Conservation (phyloP, 345 rosid species). For the Melaleuca alternifolia region DNA sequence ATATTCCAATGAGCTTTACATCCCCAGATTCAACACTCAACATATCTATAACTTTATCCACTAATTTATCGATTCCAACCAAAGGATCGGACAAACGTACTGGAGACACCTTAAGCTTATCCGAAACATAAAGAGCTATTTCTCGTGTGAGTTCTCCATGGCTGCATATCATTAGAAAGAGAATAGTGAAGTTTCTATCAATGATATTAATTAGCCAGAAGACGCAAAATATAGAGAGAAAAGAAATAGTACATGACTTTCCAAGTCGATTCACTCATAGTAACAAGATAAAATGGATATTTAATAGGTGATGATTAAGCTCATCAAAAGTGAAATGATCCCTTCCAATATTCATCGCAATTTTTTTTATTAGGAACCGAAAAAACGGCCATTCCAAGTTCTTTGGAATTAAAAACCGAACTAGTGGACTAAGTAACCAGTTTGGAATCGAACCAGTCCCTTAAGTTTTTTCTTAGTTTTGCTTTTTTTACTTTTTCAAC, state of each 20-base stretch:
- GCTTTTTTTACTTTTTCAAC: too few species aligned
- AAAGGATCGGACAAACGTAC: background rate
- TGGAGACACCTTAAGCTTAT: background rate
- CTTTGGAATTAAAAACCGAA: too few species aligned
- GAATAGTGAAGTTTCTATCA: too few species aligned
- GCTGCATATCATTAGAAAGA: background rate
- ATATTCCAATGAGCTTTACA: background rate
- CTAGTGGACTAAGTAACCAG: too few species aligned
- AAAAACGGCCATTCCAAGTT: too few species aligned
- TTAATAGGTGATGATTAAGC: background rate
- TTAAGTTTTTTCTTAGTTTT: too few species aligned
- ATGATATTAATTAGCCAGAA: too few species aligned
- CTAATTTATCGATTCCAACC: background rate
- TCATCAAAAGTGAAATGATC: too few species aligned
- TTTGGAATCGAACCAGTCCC: too few species aligned
- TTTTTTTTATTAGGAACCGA: accelerated
- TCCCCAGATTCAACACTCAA: background rate
- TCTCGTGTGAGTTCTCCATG: background rate
- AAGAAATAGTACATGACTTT: too few species aligned
- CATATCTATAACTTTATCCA: background rate
- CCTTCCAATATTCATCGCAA: background rate
- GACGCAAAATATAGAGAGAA: too few species aligned
- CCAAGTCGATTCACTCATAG: background rate
- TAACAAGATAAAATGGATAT: too few species aligned
- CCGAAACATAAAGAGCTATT: background rate